Conservation (phyloP, 2,329 filamentous ascomycete genomes). For the Fonsecaea pugnacius region DNA sequence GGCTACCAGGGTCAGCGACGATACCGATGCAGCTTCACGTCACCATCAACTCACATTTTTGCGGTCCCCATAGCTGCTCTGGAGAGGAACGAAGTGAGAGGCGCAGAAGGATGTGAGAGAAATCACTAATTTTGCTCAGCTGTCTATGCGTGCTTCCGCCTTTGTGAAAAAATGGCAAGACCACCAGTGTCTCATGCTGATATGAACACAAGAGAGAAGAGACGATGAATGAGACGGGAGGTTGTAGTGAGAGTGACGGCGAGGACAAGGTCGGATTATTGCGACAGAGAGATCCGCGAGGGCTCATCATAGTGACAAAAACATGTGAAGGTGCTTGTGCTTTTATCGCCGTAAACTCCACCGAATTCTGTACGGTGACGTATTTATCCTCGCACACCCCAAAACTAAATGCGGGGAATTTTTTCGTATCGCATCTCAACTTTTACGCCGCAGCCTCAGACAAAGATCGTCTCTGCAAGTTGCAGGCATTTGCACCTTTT, state of each 20-base stretch:
- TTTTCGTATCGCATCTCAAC: neutral
- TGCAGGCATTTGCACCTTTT: neutral
- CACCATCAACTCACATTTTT: conserved; percentile 28
- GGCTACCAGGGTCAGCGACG: conserved; percentile 41
- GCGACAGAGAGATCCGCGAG: too few species aligned
- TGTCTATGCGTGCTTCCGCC: neutral
- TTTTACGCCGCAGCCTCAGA: neutral
- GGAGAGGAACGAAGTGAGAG: neutral
- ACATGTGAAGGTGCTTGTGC: neutral
- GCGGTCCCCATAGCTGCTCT: conserved; percentile 12
- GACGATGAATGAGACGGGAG: neutral
- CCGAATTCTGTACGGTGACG: neutral
- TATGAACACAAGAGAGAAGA: neutral
- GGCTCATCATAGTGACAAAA: neutral
- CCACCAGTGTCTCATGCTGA: neutral
- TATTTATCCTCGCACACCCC: neutral
- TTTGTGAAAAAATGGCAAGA: neutral
- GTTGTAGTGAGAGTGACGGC: neutral
- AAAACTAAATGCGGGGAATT: conserved; percentile 5
- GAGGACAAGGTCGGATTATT: neutral
- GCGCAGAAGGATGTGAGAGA: neutral
- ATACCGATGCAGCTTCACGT: neutral
- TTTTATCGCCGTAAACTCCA: neutral
- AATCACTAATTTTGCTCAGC: neutral
- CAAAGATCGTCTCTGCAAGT: neutral